Conservation (phyloP, 352 stramenopile genomes). For the Plasmopara muralis region DNA sequence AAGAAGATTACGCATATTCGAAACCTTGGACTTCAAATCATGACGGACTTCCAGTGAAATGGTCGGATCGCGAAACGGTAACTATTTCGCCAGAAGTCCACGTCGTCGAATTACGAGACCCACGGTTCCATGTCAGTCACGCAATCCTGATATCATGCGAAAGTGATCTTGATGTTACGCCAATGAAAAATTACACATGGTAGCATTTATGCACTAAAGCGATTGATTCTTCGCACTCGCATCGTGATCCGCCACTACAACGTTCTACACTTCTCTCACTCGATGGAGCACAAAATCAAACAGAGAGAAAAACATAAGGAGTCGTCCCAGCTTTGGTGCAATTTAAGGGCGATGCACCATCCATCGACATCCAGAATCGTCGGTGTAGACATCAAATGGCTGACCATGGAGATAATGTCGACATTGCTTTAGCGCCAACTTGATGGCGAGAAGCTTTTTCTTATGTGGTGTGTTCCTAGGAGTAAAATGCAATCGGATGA, state of each 20-base stretch:
- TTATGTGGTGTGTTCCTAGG: background rate
- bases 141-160: too few relatives aligned
- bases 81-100: too few relatives aligned
- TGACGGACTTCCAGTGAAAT: too few relatives aligned
- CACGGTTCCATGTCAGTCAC: too few relatives aligned
- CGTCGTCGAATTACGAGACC: too few relatives aligned
- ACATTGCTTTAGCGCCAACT: background rate
- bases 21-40: too few relatives aligned
- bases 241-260: background rate
- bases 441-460: constrained; percentile 3
- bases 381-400: background rate
- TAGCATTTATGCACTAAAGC: too few relatives aligned
- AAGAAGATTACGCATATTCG: too few relatives aligned
- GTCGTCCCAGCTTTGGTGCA: background rate
- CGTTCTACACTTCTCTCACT: background rate
- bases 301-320: background rate
- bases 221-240: too few relatives aligned
- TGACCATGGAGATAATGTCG: background rate
- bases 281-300: constrained; percentile 1
- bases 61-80: too few relatives aligned
- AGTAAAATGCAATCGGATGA: constrained; percentile 1
- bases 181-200: too few relatives aligned
- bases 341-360: background rate
- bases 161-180: too few relatives aligned
- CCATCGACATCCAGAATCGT: background rate